Percentiles rank a stretch among this genome's conserved stretches.
These are phyloP conservation scores for Euptelea pleiosperma DNA, from an alignment of 164 flowering plant species.

Conservation along the genomic window DNA sequence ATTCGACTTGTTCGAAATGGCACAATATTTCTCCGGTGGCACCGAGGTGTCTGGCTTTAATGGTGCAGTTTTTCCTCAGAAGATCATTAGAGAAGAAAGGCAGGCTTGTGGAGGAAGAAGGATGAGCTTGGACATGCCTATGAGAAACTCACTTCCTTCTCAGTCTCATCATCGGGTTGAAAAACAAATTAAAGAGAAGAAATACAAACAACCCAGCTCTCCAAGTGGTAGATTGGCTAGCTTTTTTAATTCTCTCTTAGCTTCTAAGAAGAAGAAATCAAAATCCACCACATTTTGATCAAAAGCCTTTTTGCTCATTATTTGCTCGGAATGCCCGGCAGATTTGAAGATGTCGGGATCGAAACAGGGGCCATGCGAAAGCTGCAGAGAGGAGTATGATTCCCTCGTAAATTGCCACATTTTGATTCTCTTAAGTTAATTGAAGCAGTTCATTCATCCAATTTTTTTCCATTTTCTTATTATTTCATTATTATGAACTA, in stretches of 20 bases:
- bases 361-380: too few relatives aligned
- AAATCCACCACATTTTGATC: slow-evolving; percentile 32
- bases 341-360: too few relatives aligned
- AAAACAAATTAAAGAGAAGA: slow-evolving; percentile 43
- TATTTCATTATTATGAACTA: too few relatives aligned
- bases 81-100: slow-evolving; percentile 31
- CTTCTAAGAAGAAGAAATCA: slow-evolving; percentile 73
- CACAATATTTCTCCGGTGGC: slow-evolving; percentile 64
- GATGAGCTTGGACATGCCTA: slow-evolving; percentile 61
- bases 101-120: slow-evolving; percentile 41
- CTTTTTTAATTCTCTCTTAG: slow-evolving; percentile 60
- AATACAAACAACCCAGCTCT: slow-evolving; percentile 71
- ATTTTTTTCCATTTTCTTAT: too few relatives aligned
- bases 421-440: too few relatives aligned
- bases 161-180: slow-evolving; percentile 20
- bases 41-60: slow-evolving; percentile 23
- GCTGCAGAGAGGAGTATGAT: too few relatives aligned
- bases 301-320: too few relatives aligned
- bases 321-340: too few relatives aligned
- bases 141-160: slow-evolving; percentile 21
- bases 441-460: too few relatives aligned
- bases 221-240: slow-evolving; percentile 75
- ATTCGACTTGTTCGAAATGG: slow-evolving; percentile 86
- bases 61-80: slow-evolving; percentile 23
- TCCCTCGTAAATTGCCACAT: too few relatives aligned